Base-by-base conservation (phyloP, 495 filamentous ascomycete genomes). In the Annulohypoxylon maeteangense region DNA sequence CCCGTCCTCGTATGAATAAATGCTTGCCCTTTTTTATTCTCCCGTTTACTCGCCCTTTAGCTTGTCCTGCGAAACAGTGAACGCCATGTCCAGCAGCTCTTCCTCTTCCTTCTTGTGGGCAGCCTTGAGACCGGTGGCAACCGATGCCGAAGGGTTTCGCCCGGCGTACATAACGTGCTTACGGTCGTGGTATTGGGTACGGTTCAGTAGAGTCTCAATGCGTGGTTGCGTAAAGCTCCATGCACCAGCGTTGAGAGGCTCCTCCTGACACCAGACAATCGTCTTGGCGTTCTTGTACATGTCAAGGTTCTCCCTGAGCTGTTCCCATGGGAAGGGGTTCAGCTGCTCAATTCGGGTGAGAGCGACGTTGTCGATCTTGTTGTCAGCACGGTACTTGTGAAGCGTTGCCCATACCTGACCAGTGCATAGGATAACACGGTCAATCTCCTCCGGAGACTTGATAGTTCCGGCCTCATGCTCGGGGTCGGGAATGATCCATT, bases 141-240 rank as follows among this genome's bases (percentile, higher is more conserved):
- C 95, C 75, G 89, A 92, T 32, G 95, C 94, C 75, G 91, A 95
- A 18, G 94, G 94, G 76, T 91, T 87, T 75, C 95, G 89, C 74
- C 95, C 95, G 45, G 95, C 95, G 82, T 99, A 99, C 89, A 97
- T 91, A 75, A 97, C 93, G 82, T 98, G 94, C 80, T 95, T 94
- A 72, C 90, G 87, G 82, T 94, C 88, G 83, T 99, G 96, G 81
- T 95, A 84, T 81, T 95, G 78, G 2, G 95, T 98, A 64, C 92
- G 77, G 84, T 98, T 98, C 56, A 99, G 85, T 75, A 98, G 81
- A 22, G 94, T 98, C 88, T 99, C 96, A 68, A 99, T 91, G 76
- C 96, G 90, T 18, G 95, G 95, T 83, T 99, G 95, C 32, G 90
- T 91, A 86, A 92, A 98, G 78, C 88, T 91, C 95, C 95, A 99